Base-by-base conservation (phyloP, 1,139 yeast species). In the Taphrina flavorubra region DNA sequence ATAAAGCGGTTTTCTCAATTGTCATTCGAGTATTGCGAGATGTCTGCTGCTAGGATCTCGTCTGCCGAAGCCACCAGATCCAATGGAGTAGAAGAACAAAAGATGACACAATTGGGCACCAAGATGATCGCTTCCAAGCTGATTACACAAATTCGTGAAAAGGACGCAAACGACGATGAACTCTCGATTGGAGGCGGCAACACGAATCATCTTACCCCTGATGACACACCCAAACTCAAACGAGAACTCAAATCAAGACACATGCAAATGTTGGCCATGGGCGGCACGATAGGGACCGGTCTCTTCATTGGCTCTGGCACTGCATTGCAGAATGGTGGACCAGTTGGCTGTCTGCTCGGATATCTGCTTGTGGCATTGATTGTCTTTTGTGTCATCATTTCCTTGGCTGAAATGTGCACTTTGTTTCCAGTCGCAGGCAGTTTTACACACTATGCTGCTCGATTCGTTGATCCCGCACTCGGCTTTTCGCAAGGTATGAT, bases 341-440 rank as follows among this genome's bases (percentile, higher is more conserved):
- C 92, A 2, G 83, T 85, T 6, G 84, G 89, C 6, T 77, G 87
- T 68, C 77, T 87, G 34, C 79, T 87, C 59, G 85, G 87, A 51
- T 87, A 86, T 74, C 76, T 82, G 6, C 79, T 86, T 42, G 85
- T 86, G 71, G 91, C 90, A 0, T 75, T 85, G 0, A 82, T 90
- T 16, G 92, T 89, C 0, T 77, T 87, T 53, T 84, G 88, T 1
- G 86, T 95, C 1, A 85, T 90, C 82, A 79, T 87, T 31, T 86
- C 94, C 6, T 87, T 90, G 75, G 90, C 95, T 71, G 97, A 91
- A 78, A 88, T 91, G 89, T 91, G 90, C 11, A 89, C 96, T 0
- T 81, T 90, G 71, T 89, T 87, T 78, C 72, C 72, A 5, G 70
- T 70, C 34, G 58, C 72, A 5, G 72, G 72, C 13, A 69, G 70